These are phyloP conservation scores for Aaosphaeria pasadenensis DNA, from an alignment of 2,329 filamentous ascomycete genomes.

Conservation along the genomic window DNA sequence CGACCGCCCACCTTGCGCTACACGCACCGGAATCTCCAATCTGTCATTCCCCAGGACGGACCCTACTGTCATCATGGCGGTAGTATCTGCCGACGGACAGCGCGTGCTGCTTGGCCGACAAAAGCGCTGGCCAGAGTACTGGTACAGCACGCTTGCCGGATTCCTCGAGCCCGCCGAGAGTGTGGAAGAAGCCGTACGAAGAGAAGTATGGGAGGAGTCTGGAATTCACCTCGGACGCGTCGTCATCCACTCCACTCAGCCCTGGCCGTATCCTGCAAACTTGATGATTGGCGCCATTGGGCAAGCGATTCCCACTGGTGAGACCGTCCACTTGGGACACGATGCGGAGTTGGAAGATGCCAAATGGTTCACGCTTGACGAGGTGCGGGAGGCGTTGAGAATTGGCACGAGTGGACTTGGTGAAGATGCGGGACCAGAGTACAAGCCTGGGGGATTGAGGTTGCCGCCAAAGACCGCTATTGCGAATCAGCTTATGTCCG, in stretches of 20 bases:
- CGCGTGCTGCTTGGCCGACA: constrained; percentile 80
- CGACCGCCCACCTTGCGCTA: constrained; percentile 70
- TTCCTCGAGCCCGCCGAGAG: constrained; percentile 52
- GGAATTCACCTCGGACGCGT: constrained; percentile 49
- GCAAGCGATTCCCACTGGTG: constrained; percentile 76
- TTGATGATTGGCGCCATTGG: constrained; percentile 68
- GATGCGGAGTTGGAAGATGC: constrained; percentile 90
- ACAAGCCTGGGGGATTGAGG: constrained; percentile 73
- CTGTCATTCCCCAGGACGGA: constrained; percentile 89
- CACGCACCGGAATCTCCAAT: constrained; percentile 83
- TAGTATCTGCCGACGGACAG: constrained; percentile 76
- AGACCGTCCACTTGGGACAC: constrained; percentile 77
- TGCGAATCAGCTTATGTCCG: constrained; percentile 81
- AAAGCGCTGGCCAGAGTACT: constrained; percentile 77
- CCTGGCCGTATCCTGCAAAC: constrained; percentile 54
- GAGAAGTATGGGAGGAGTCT: constrained; percentile 52
- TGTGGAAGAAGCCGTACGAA: constrained; percentile 50
- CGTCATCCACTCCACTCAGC: constrained; percentile 51
- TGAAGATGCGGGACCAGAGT: constrained; percentile 61
- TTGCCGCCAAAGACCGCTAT: constrained; percentile 86
- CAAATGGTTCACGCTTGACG: constrained; percentile 80
- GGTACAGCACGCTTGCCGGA: constrained; percentile 78
- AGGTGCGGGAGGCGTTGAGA: constrained; percentile 71
- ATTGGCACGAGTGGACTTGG: constrained; percentile 67
- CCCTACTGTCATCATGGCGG: constrained; percentile 91